Evolutionary conservation across 495 filamentous ascomycete species (phyloP).

Genomic region (Cladorrhinum samala): DNA sequence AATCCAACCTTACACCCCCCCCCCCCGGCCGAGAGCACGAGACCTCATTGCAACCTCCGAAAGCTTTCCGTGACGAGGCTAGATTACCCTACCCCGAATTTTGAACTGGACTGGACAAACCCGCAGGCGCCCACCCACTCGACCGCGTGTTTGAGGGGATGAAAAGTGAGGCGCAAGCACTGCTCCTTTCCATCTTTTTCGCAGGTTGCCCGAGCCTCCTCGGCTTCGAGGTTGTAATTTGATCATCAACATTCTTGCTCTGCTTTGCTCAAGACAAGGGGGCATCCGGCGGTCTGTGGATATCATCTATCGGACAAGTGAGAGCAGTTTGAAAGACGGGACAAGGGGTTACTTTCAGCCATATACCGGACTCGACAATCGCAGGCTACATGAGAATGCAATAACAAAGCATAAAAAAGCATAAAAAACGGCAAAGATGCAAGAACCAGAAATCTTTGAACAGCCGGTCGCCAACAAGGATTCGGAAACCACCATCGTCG

Average conservation of each 20-base stretch:
- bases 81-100: no score
- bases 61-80: neutral
- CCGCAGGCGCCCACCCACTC: neutral
- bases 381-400: no score
- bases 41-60: neutral
- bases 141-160: neutral
- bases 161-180: neutral
- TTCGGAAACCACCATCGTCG: slow-evolving; percentile 11
- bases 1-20: neutral
- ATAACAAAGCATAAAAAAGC: neutral
- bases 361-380: no score
- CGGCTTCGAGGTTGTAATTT: neutral
- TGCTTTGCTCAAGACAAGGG: neutral
- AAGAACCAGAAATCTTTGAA: slow-evolving; percentile 32
- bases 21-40: neutral
- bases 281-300: no score
- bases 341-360: no score
- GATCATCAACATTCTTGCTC: neutral
- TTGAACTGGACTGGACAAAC: neutral
- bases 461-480: slow-evolving; percentile 27
- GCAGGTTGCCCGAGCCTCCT: neutral
- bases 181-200: neutral
- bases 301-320: no score
- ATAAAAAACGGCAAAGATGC: slow-evolving; percentile 12
- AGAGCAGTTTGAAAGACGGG: no score